These are phyloP conservation scores for Trifolium repens DNA, from an alignment of 306 rosid genomes.

Conservation along the genomic window DNA sequence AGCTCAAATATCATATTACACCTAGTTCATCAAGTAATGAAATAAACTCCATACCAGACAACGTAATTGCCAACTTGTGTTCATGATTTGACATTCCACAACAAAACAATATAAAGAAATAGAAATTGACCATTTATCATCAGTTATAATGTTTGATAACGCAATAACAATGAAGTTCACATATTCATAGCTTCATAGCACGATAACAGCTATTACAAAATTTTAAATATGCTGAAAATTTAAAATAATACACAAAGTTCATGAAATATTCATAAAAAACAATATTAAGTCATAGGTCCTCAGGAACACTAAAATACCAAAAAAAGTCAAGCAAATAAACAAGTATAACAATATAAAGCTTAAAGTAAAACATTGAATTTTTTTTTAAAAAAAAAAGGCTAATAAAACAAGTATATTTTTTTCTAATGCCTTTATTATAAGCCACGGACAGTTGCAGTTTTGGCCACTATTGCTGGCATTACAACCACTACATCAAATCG, in stretches of 20 bases:
- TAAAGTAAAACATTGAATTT: neutral
- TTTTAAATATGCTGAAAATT: neutral
- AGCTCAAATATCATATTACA: constrained; percentile 33
- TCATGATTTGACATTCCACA: constrained; percentile 15
- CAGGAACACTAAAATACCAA: neutral
- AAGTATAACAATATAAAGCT: neutral
- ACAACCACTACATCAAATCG: too few species aligned
- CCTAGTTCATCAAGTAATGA: neutral
- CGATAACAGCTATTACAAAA: neutral
- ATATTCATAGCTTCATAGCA: neutral
- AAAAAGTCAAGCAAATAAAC: constrained; percentile 12
- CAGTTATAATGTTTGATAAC: neutral
- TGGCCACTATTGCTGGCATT: neutral
- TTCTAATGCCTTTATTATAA: neutral
- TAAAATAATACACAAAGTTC: neutral
- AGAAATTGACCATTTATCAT: neutral
- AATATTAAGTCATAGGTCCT: neutral
- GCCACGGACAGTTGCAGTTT: neutral
- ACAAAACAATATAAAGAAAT: neutral
- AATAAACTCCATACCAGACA: neutral
- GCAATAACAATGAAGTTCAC: neutral
- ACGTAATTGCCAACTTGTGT: constrained; percentile 10
- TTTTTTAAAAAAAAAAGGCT: neutral
- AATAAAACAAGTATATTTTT: neutral
- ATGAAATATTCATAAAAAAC: neutral